These are phyloP conservation scores for Hericium erinaceus DNA, from an alignment of 768 basidiomycete genomes.

Conservation along the genomic window DNA sequence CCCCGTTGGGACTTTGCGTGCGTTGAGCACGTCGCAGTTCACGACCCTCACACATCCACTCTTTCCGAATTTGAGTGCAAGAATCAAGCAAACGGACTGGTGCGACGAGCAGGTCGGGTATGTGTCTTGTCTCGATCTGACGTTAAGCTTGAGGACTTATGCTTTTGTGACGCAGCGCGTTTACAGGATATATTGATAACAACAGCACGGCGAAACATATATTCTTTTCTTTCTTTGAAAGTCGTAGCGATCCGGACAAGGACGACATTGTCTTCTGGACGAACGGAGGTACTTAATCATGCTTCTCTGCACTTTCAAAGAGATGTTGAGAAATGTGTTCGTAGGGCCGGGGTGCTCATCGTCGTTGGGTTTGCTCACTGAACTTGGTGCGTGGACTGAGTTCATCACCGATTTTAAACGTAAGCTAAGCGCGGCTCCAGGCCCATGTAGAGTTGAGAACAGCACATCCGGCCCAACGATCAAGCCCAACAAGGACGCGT, in stretches of 20 bases:
- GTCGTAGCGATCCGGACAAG: conserved; percentile 23
- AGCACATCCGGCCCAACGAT: conserved; percentile 26
- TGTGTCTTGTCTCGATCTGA: background rate
- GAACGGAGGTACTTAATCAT: conserved; percentile 23
- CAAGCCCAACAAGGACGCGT: conserved; percentile 47
- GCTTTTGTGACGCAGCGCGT: conserved; percentile 31
- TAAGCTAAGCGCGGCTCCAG: conserved; percentile 11
- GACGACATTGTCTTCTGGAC: conserved; percentile 27
- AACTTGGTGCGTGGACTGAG: conserved; percentile 26
- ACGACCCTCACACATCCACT: conserved; percentile 31
- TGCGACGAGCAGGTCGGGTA: conserved; percentile 25
- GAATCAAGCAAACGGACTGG: conserved; percentile 33
- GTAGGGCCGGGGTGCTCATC: conserved; percentile 20
- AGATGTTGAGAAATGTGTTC: conserved; percentile 11
- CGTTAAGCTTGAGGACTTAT: background rate
- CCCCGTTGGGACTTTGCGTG: conserved; percentile 4
- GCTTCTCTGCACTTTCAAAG: background rate
- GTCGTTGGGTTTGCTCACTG: conserved; percentile 33
- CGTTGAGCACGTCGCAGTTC: conserved; percentile 25
- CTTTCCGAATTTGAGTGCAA: conserved; percentile 34
- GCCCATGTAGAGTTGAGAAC: conserved; percentile 55
- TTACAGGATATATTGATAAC: conserved; percentile 57
- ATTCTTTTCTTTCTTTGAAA: conserved; percentile 59
- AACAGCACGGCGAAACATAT: conserved; percentile 47
- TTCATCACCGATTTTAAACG: too few species aligned